Conservation (phyloP, 2,329 filamentous ascomycete genomes). For the Fusarium odoratissimum region DNA sequence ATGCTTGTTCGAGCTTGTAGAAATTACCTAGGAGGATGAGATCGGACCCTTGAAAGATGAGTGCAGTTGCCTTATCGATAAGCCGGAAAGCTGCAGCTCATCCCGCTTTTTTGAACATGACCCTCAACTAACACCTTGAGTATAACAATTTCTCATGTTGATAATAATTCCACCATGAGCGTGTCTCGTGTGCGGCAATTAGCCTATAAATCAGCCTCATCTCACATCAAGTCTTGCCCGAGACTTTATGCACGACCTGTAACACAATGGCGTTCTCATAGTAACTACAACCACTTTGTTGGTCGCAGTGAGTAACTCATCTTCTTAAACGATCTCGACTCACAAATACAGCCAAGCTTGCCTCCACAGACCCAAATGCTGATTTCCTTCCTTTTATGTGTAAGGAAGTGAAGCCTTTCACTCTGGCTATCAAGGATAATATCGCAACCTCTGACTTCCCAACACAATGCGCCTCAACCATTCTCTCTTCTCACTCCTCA, state of each 20-base stretch:
- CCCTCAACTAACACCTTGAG: not conserved
- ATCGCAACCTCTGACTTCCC: slow-evolving; percentile 73
- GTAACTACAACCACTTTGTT: slow-evolving; percentile 54
- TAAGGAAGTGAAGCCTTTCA: slow-evolving; percentile 50
- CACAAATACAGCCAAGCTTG: slow-evolving; percentile 25
- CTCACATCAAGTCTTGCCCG: not conserved
- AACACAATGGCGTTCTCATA: slow-evolving; percentile 45
- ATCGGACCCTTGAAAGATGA: slow-evolving; percentile 15
- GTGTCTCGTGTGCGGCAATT: slow-evolving; percentile 47
- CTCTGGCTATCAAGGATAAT: slow-evolving; percentile 80
- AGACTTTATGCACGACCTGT: slow-evolving; percentile 6
- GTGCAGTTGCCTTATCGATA: slow-evolving; percentile 39
- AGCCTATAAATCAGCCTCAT: slow-evolving; percentile 6
- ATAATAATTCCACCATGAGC: slow-evolving; percentile 46
- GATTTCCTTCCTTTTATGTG: slow-evolving; percentile 27
- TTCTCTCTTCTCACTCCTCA: slow-evolving; percentile 76
- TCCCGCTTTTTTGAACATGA: slow-evolving; percentile 26
- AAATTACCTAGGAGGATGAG: slow-evolving; percentile 5
- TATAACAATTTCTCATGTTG: slow-evolving; percentile 39
- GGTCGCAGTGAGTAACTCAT: slow-evolving; percentile 42
- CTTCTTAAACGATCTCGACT: slow-evolving; percentile 6
- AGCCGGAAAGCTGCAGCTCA: slow-evolving; percentile 19
- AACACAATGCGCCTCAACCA: slow-evolving; percentile 86
- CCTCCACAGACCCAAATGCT: not conserved
- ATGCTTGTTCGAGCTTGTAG: slow-evolving; percentile 12